Conservation (phyloP, 2,329 filamentous ascomycete genomes). For the Sarocladium strictum region DNA sequence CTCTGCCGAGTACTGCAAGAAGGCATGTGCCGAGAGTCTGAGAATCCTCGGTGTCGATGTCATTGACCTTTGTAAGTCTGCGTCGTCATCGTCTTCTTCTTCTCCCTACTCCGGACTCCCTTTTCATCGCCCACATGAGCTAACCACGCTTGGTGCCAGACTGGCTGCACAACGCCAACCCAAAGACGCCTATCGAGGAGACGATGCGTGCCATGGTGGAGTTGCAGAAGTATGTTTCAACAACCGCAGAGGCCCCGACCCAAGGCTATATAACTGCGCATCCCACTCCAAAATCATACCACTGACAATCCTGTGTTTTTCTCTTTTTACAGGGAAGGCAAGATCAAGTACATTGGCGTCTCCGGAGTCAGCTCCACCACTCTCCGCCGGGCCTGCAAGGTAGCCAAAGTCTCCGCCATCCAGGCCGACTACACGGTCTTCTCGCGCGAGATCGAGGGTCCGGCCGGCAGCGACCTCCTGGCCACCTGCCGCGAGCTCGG, state of each 20-base stretch:
- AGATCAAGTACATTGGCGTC: conserved; percentile 49
- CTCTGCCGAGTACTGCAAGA: conserved; percentile 17
- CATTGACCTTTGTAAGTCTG: conserved; percentile 45
- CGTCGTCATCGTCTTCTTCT: not conserved
- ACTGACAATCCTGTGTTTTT: not conserved
- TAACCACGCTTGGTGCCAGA: too few relatives aligned
- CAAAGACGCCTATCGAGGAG: conserved; percentile 34
- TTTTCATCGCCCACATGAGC: too few relatives aligned
- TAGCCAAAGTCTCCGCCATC: conserved; percentile 43
- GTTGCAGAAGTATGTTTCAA: conserved; percentile 29
- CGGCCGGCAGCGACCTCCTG: conserved; percentile 35
- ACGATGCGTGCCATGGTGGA: conserved; percentile 41
- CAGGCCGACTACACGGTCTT: conserved; percentile 51
- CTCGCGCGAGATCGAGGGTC: conserved; percentile 50
- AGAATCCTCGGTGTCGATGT: conserved; percentile 37
- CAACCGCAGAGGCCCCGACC: too few relatives aligned
- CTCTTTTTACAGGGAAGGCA: conserved; percentile 33
- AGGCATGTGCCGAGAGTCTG: conserved; percentile 27
- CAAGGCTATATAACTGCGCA: too few relatives aligned
- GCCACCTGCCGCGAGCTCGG: conserved; percentile 49
- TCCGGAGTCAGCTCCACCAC: conserved; percentile 38
- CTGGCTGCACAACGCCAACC: conserved; percentile 10
- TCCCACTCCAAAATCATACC: too few relatives aligned
- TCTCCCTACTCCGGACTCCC: too few relatives aligned
- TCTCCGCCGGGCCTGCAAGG: conserved; percentile 41